Evolutionary conservation across 495 filamentous ascomycete genomes (phyloP).

Genomic region (Aspergillus conjunctus): DNA sequence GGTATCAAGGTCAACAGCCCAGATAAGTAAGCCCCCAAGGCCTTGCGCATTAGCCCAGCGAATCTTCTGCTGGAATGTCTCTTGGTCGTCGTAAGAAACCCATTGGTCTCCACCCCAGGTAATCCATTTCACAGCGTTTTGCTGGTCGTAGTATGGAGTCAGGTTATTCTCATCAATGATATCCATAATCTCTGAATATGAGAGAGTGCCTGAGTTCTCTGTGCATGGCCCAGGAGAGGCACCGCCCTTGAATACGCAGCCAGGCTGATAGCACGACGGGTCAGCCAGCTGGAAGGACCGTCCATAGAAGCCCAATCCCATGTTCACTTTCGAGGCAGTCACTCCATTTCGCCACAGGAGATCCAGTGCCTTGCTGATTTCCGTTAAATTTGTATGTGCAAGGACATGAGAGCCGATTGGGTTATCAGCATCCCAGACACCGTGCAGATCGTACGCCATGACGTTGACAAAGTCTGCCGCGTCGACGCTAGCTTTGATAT

Average conservation of each 20-base stretch:
- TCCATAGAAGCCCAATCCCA: conserved; percentile 60
- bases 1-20: conserved; percentile 34
- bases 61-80: conserved; percentile 41
- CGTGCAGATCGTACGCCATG: conserved; percentile 42
- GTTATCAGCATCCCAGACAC: conserved; percentile 27
- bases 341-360: conserved; percentile 57
- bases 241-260: conserved; percentile 29
- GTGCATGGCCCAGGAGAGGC: conserved; percentile 38
- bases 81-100: conserved; percentile 41
- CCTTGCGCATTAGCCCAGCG: conserved; percentile 38
- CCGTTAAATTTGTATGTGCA: conserved; percentile 59
- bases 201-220: conserved; percentile 30
- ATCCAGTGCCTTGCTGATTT: conserved; percentile 50
- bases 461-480: conserved; percentile 53
- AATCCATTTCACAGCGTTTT: conserved; percentile 38
- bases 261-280: conserved; percentile 31
- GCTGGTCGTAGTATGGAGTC: conserved; percentile 15
- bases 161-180: conserved; percentile 6
- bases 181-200: conserved; percentile 16
- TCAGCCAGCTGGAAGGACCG: conserved; percentile 35
- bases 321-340: conserved; percentile 36
- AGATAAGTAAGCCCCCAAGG: conserved; percentile 42
- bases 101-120: conserved; percentile 41
- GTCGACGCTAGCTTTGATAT: conserved; percentile 37
- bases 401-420: conserved; percentile 33